Base-by-base conservation (phyloP, 345 rosid genomes). In the Salix arbutifolia region DNA sequence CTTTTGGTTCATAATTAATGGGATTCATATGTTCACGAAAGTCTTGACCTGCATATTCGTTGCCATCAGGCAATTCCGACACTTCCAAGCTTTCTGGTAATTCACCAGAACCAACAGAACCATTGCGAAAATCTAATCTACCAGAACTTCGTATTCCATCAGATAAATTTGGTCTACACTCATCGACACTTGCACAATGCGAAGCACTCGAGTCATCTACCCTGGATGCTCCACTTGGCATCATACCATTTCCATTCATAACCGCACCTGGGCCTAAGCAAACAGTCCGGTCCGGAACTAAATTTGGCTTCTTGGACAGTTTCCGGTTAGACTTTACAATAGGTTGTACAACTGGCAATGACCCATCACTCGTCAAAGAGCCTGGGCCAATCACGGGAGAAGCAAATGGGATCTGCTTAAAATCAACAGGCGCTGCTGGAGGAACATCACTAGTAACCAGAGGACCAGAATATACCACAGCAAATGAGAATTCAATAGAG, bases 401-500 rank as follows among this genome's bases (percentile, higher is more conserved):
- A 65, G 98, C 98, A 11, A 82, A 73, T 19, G 99, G 99, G 46
- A 96, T 91, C 62, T 84, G 78, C 56, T 76, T 80, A 66, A 93
- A 73, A 70, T 84, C 86, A 53, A 93, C 83, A 2, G 97, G 99
- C 76, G 69, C 73, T 17, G 83, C 96, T 75, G 70, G 84, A 68
- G 98, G 98, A 33, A 96, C 70, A 76, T 91, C 84, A 53, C 35
- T 75, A 65, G 79, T 31, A n/a, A 88, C 33, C 19, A 73, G 83
- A 82, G 95, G 97, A 28, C 99, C 98, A 66, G 82, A 79, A 76
- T 96, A 93, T 91, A 84, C 92, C 9, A 30, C 8, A 3, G 99
- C 97, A 76, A 96, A 83, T 30, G 99, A 96, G 81, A 86, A 96
- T 30, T 91, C 96, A 33, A 69, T 31, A 35, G 38, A 82, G 56